Percentiles rank a stretch among this genome's conserved stretches.
These are phyloP conservation scores for Colletotrichum spinosum DNA, from an alignment of 2,329 filamentous ascomycete species.

Conservation along the genomic window DNA sequence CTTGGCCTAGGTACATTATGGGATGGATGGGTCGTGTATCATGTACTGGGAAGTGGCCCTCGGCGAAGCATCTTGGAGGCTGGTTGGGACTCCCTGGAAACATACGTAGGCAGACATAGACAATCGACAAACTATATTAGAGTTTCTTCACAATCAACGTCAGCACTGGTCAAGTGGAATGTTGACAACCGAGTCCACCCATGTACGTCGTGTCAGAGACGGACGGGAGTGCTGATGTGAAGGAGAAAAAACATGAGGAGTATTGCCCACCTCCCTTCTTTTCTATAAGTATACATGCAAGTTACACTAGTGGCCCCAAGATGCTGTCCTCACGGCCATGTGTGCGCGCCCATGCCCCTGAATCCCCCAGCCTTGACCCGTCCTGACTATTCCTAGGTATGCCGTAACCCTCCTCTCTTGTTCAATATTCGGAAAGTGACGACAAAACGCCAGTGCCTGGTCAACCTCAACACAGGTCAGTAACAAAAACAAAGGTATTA, in stretches of 20 bases:
- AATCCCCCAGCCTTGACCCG: conserved; percentile 34
- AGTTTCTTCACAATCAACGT: neutral
- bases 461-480: no score
- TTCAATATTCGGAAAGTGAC: no score
- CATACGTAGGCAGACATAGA: conserved; percentile 21
- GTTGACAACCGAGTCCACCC: no score
- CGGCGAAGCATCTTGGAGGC: conserved; percentile 10
- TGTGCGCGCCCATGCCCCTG: conserved; percentile 34
- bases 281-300: conserved; percentile 28
- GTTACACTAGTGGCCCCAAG: conserved; percentile 12
- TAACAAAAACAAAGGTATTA: neutral
- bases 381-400: conserved; percentile 19
- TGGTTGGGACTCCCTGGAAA: conserved; percentile 15
- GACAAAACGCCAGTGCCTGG: no score
- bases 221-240: neutral
- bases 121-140: conserved; percentile 5
- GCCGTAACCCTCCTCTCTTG: neutral
- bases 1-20: neutral
- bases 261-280: conserved; percentile 3
- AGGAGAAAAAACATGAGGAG: neutral
- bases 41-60: conserved; percentile 11
- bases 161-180: neutral
- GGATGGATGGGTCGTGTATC: conserved; percentile 9
- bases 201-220: no score
- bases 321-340: conserved; percentile 37